A percentile compares a stretch with the other conserved stretches of the same genome.
Evolutionary conservation across 345 rosid species (phyloP).

Genomic region (Pistacia integerrima): DNA sequence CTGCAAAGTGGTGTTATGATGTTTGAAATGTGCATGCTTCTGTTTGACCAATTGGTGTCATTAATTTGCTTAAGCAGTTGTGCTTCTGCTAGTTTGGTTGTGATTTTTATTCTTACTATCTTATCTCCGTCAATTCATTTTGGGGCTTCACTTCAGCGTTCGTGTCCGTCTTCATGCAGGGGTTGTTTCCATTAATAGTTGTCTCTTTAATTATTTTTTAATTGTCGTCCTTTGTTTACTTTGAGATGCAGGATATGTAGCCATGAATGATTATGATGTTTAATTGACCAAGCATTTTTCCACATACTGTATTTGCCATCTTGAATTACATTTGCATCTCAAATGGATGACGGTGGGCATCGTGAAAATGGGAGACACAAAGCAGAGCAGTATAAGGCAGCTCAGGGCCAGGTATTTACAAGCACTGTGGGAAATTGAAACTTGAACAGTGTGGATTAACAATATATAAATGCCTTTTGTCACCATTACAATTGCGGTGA

Average conservation of each 20-base stretch:
- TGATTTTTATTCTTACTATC: background rate
- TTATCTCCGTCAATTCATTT: background rate
- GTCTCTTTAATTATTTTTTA: background rate
- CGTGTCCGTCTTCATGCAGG: background rate
- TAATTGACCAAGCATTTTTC: conserved; percentile 22
- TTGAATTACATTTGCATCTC: conserved; percentile 22
- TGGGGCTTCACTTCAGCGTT: background rate
- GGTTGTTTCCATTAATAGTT: background rate
- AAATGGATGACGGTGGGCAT: conserved; percentile 94
- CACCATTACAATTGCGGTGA: background rate
- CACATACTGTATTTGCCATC: conserved; percentile 8
- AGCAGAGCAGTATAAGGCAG: conserved; percentile 66
- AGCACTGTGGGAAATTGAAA: conserved; percentile 6
- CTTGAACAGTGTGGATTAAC: background rate
- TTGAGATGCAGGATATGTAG: conserved; percentile 23
- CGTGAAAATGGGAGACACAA: conserved; percentile 91
- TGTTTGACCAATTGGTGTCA: background rate
- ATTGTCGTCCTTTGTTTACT: background rate
- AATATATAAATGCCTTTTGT: background rate
- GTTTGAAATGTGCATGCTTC: background rate
- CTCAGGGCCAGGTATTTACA: conserved; percentile 83
- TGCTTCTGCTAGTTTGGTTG: background rate
- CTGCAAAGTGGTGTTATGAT: no score
- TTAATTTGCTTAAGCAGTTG: background rate
- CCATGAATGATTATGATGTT: conserved; percentile 14